Evolutionary conservation across 208 protist species (phyloP).

Genomic region (Acanthamoeba polyphaga): DNA sequence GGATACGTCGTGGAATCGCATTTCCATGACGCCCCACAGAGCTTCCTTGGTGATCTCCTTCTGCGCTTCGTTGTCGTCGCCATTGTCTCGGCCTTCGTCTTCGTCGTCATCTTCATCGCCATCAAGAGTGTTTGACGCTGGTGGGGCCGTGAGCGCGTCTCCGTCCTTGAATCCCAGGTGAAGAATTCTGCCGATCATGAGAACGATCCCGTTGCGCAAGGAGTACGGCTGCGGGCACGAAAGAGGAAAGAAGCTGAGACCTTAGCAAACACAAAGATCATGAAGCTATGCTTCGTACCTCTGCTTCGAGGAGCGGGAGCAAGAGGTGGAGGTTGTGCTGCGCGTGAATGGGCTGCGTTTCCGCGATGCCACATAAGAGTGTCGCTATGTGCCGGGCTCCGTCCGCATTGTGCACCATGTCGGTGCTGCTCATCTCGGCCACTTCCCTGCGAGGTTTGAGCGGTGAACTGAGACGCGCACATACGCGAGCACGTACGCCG

Average conservation of each 20-base stretch:
- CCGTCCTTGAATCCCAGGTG: background rate
- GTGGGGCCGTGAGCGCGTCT: background rate
- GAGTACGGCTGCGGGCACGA: slow-evolving; percentile 50
- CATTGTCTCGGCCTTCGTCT: background rate
- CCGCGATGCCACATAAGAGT: slow-evolving; percentile 66
- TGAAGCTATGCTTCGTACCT: slow-evolving; percentile 73
- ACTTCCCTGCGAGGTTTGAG: slow-evolving; percentile 22
- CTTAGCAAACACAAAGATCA: slow-evolving; percentile 63
- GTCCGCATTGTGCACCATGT: slow-evolving; percentile 66
- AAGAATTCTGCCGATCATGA: slow-evolving; percentile 19
- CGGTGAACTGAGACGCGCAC: no score
- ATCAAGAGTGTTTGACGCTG: background rate
- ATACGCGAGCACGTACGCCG: background rate
- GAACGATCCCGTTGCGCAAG: slow-evolving; percentile 75
- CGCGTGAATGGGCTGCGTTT: slow-evolving; percentile 61
- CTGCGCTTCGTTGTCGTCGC: background rate
- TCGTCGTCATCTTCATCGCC: slow-evolving; percentile 3
- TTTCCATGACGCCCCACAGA: slow-evolving; percentile 73
- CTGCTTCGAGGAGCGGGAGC: slow-evolving; percentile 76
- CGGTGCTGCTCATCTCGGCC: slow-evolving; percentile 1
- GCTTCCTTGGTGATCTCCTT: background rate
- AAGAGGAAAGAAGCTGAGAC: background rate
- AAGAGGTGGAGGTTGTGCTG: slow-evolving; percentile 71
- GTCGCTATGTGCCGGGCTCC: slow-evolving; percentile 73
- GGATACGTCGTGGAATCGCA: slow-evolving; percentile 78